Base-by-base conservation (phyloP, 805 yeast species). In the Candida methanosorbosa region DNA sequence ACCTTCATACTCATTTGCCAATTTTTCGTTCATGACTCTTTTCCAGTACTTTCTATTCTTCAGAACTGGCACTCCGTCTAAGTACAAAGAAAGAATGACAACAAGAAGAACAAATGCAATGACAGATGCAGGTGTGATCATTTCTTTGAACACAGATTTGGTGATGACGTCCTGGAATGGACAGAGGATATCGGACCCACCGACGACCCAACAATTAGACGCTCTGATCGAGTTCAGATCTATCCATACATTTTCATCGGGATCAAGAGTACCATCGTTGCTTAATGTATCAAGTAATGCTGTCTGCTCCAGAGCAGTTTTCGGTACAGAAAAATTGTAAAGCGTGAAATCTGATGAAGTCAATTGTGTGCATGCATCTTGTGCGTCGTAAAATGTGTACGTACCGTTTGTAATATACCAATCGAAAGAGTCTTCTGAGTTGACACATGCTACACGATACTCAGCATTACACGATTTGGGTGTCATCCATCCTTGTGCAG, bases 161-260 rank as follows among this genome's bases (percentile, higher is more conserved):
- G 78, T 64, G 9, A 75, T 65, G 1, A 69, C 67, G 30, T 62
- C 63, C 37, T 71, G 73, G 51, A 87, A 87, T 0, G 97, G 96
- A 52, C 97, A 88, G 22, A 60, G 50, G 0, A 90, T 79, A 40
- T 72, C 66, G 0, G 85, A 74, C 0, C 95, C 95, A 1, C 95
- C 95, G 11, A 72, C 56, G 4, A 87, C 87, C 88, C 92, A 90
- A 50, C 97, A 88, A 36, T 75, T 71, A 3, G 68, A 58, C 16
- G 78, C 75, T 1, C 84, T 71, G 17, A 90, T 66, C 14, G 88
- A 84, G 51, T 90, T 88, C 42, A 86, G 45, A 56, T 85, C 86
- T 4, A 86, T 72, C 97, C 97, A 88, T 0, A 75, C 61, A 0
- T 72, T 71, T 12, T 44, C 14, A 18, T 9, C 15, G 5, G 19